Conservation (phyloP, 108 stramenopile species). For the Cyclotella cryptica region DNA sequence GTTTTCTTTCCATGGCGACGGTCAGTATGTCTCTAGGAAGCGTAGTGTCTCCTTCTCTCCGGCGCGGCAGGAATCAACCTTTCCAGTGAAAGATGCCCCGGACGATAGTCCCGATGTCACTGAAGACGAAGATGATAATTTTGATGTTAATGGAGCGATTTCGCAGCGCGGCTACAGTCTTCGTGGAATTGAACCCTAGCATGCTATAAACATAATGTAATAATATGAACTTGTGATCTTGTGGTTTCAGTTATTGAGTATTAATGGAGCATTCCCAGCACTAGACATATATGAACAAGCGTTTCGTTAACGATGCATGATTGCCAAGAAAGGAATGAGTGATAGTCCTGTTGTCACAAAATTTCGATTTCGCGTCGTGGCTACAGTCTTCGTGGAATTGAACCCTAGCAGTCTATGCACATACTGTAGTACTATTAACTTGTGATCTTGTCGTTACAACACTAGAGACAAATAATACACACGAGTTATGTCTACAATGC, state of each 20-base stretch:
- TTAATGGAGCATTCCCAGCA: not conserved
- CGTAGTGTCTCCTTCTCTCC: slow-evolving; percentile 29
- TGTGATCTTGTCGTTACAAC: not conserved
- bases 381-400: slow-evolving; percentile 16
- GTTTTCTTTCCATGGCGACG: slow-evolving; percentile 13
- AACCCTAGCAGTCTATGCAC: not conserved
- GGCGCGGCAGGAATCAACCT: not conserved
- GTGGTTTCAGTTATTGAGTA: not conserved
- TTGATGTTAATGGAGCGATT: slow-evolving; percentile 16
- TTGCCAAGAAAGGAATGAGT: too few species aligned
- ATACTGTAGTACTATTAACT: not conserved
- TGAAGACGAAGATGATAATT: slow-evolving; percentile 25
- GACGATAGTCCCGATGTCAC: not conserved
- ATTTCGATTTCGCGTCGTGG: not conserved
- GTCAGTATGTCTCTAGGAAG: not conserved
- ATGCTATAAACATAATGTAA: not conserved
- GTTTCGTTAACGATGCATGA: not conserved
- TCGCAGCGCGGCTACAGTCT: slow-evolving; percentile 6
- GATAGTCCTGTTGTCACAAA: not conserved
- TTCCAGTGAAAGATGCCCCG: not conserved
- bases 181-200: slow-evolving; percentile 19
- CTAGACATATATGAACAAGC: not conserved
- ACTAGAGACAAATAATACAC: not conserved
- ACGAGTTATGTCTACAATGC: not conserved
- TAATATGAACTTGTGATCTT: not conserved